Evolutionary conservation across 2,329 filamentous ascomycete species (phyloP).

Genomic region (Fusarium sp.): DNA sequence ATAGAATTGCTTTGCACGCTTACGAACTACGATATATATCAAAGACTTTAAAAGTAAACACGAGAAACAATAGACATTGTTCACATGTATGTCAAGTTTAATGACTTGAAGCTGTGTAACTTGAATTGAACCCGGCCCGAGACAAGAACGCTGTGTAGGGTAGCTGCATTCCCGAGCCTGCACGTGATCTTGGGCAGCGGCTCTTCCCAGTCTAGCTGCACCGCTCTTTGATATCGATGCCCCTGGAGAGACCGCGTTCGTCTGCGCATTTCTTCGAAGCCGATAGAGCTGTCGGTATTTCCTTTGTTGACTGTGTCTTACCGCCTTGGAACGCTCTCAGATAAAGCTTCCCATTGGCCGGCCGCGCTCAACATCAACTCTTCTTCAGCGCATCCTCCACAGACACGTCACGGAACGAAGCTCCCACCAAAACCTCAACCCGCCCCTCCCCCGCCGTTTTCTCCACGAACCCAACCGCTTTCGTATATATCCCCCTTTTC

Average conservation of each 20-base stretch:
- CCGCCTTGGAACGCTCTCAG: slow-evolving; percentile 9
- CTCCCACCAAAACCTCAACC: slow-evolving; percentile 40
- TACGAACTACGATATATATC: no score
- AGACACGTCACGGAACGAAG: slow-evolving; percentile 43
- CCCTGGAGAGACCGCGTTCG: slow-evolving; percentile 36
- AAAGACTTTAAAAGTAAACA: no score
- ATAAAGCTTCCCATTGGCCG: slow-evolving; percentile 20
- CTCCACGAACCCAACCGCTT: slow-evolving; percentile 34
- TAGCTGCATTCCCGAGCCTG: background rate
- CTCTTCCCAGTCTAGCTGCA: slow-evolving; percentile 28
- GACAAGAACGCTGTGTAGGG: slow-evolving; percentile 1
- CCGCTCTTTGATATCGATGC: slow-evolving; percentile 40
- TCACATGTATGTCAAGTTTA: background rate
- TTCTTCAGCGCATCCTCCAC: slow-evolving; percentile 38
- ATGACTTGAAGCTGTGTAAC: background rate
- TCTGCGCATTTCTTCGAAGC: slow-evolving; percentile 34
- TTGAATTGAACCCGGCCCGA: background rate
- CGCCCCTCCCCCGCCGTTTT: slow-evolving; percentile 44
- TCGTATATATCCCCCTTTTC: slow-evolving; percentile 19
- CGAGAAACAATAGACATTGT: no score
- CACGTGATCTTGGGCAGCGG: slow-evolving; percentile 31
- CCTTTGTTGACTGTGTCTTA: slow-evolving; percentile 31
- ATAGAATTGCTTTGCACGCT: no score
- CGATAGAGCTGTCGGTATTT: slow-evolving; percentile 25
- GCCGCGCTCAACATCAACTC: slow-evolving; percentile 4